Evolutionary conservation across 2,329 filamentous ascomycete species (phyloP).

Genomic region (Botryotinia calthae): DNA sequence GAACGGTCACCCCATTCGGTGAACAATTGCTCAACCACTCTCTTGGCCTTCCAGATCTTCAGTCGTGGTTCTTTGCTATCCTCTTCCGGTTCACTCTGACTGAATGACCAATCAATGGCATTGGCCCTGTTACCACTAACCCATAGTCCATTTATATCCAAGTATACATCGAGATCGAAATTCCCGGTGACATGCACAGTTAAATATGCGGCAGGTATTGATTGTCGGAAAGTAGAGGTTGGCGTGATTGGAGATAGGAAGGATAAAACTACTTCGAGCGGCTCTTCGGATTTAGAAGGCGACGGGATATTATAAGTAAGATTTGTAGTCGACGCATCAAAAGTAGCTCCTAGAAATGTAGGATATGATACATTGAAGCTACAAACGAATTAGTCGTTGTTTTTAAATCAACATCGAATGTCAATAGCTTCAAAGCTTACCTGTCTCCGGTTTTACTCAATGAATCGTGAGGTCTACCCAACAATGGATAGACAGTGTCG

Average conservation of each 20-base stretch:
- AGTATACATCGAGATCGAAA: slow-evolving; percentile 62
- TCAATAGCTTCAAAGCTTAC: slow-evolving; percentile 23
- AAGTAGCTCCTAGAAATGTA: slow-evolving; percentile 58
- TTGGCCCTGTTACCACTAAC: slow-evolving; percentile 72
- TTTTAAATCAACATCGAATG: neutral
- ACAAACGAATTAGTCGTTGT: slow-evolving; percentile 14
- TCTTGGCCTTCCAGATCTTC: slow-evolving; percentile 66
- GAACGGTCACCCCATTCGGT: slow-evolving; percentile 71
- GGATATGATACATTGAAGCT: slow-evolving; percentile 59
- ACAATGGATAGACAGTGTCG: slow-evolving; percentile 59
- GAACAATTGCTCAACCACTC: slow-evolving; percentile 63
- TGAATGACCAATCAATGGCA: slow-evolving; percentile 67
- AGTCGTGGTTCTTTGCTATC: slow-evolving; percentile 43
- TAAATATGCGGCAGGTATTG: slow-evolving; percentile 71
- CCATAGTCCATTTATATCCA: slow-evolving; percentile 75
- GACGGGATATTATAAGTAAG: slow-evolving; percentile 60
- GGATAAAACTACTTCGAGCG: slow-evolving; percentile 57
- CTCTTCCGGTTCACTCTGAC: slow-evolving; percentile 43
- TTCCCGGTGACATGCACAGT: slow-evolving; percentile 66
- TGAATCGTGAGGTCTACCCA: slow-evolving; percentile 65
- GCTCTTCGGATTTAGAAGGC: slow-evolving; percentile 39
- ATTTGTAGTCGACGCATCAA: slow-evolving; percentile 69
- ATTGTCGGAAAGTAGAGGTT: slow-evolving; percentile 36
- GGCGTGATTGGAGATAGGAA: slow-evolving; percentile 45
- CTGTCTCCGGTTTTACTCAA: slow-evolving; percentile 44